phyloP scores from a whole-genome alignment of 2,329 filamentous ascomycete genomes.

The Aspergillus unguis region DNA sequence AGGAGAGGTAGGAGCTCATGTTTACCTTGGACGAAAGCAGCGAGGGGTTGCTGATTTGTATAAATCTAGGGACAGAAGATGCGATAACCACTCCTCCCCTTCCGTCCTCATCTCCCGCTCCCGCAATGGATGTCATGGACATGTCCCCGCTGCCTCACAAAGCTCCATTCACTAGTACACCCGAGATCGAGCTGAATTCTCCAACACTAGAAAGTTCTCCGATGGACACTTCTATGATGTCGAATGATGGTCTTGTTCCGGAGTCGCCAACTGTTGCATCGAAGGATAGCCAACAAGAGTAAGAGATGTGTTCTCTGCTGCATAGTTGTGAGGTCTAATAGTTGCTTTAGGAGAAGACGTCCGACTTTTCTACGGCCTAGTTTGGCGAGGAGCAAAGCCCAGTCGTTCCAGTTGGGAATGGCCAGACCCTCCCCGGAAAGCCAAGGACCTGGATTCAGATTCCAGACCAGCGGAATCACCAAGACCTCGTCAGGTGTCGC shows the following conservation, averaged over 20 bases:
- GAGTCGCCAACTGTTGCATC: conserved; percentile 38
- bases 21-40: not conserved
- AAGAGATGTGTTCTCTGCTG: conserved; percentile 22
- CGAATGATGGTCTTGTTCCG: conserved; percentile 40
- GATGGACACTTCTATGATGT: conserved; percentile 39
- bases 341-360: conserved; percentile 58
- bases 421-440: conserved; percentile 60
- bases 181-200: conserved; percentile 66
- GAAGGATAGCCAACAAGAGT: conserved; percentile 33
- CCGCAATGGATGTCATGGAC: conserved; percentile 77
- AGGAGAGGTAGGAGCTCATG: conserved; percentile 52
- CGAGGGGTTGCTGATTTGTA: conserved; percentile 22
- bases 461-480: conserved; percentile 56
- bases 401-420: conserved; percentile 64
- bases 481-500: conserved; percentile 56
- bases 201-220: conserved; percentile 62
- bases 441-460: conserved; percentile 71
- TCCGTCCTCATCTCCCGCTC: conserved; percentile 75
- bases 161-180: conserved; percentile 58
- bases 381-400: conserved; percentile 69
- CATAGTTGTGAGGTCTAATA: conserved; percentile 19
- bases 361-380: conserved; percentile 69
- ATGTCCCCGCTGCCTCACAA: conserved; percentile 92
- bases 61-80: conserved; percentile 51
- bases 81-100: conserved; percentile 80